Evolutionary conservation across 2,329 filamentous ascomycete species (phyloP), one percentile per base, ranked within the genome.

Genomic region (Helotiales sp.): DNA sequence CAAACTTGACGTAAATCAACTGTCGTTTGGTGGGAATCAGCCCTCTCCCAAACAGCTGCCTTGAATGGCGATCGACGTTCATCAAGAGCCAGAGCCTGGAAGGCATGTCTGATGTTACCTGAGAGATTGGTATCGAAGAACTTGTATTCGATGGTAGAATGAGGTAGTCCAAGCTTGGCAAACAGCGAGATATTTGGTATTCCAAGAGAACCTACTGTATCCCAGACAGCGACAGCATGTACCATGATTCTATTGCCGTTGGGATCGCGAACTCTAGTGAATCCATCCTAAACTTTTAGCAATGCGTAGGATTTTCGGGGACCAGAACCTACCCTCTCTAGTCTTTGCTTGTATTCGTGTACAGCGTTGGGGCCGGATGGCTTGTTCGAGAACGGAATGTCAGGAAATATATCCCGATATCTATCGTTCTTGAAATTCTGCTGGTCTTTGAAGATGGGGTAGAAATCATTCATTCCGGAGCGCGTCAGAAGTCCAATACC

Each of bases 81-180:
- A 69, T 85, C 83, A 8, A 85, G 78, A 6, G 82, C 82, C 6
- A 86, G 75, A 8, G 82, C 83, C 68, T 85, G 83, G 67, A 85
- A 85, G 2, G 83, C 83, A 72, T 84, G 77, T 65, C 80, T 77
- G 37, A 85, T 79, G 64, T 77, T 77, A 55, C 74, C 71, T 8
- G 78, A 79, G 62, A 84, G 76, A 60, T 79, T 77, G 3, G 82
- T 84, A 72, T 83, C 80, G 63, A 79, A 80, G 67, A 83, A 83
- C 24, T 72, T 75, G 61, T 77, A 75, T 75, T 62, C 80, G 70
- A 72, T 75, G 3, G 73, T 75, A 2, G 80, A 74, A 26, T 80
- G 79, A 8, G 79, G 76, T 6, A 75, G 60, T 10, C 74, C 74
- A 47, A 77, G 78, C 4, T 76, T 77, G 8, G 74, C 64, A 37